Percentiles rank a stretch among this genome's conserved stretches.
Conservation (phyloP, 371 early-diverging fungal genomes). For the Synchytrium microbalum region DNA sequence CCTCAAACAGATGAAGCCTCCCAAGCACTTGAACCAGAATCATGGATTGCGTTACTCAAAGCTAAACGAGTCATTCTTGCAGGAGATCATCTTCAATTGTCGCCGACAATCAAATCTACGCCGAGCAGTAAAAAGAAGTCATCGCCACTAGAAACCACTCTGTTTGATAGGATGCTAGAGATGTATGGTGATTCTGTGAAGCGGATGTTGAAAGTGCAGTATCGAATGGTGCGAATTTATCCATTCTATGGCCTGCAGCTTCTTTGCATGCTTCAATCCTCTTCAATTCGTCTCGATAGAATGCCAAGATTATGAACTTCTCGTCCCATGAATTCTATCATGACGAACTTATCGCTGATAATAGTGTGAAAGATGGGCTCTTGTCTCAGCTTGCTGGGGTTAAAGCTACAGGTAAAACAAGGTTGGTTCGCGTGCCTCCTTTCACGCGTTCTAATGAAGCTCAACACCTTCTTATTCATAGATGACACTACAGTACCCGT, state of each 20-base stretch:
- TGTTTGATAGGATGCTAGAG: constrained; percentile 66
- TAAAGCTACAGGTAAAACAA: constrained; percentile 14
- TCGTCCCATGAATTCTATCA: constrained; percentile 45
- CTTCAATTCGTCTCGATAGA: constrained; percentile 5
- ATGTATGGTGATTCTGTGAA: constrained; percentile 51
- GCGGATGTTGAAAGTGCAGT: constrained; percentile 70
- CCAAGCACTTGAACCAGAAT: constrained; percentile 52
- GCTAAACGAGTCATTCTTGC: constrained; percentile 78
- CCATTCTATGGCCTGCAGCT: not conserved
- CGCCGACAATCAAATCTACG: constrained; percentile 67
- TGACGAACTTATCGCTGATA: constrained; percentile 53
- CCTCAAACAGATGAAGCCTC: constrained; percentile 5
- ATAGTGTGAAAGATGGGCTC: constrained; percentile 54
- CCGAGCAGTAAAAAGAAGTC: constrained; percentile 7
- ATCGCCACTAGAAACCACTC: constrained; percentile 30
- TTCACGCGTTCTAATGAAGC: too few species aligned
- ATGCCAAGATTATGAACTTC: constrained; percentile 71
- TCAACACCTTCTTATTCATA: too few species aligned
- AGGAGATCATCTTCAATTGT: constrained; percentile 92
- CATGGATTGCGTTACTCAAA: constrained; percentile 82
- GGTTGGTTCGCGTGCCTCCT: not conserved
- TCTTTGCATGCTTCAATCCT: not conserved
- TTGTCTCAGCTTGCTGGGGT: constrained; percentile 58
- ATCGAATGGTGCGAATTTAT: constrained; percentile 63
- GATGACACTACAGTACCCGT: constrained; percentile 55